These are phyloP conservation scores for Chimonanthus salicifolius DNA, from an alignment of 164 flowering plant species.

Conservation along the genomic window DNA sequence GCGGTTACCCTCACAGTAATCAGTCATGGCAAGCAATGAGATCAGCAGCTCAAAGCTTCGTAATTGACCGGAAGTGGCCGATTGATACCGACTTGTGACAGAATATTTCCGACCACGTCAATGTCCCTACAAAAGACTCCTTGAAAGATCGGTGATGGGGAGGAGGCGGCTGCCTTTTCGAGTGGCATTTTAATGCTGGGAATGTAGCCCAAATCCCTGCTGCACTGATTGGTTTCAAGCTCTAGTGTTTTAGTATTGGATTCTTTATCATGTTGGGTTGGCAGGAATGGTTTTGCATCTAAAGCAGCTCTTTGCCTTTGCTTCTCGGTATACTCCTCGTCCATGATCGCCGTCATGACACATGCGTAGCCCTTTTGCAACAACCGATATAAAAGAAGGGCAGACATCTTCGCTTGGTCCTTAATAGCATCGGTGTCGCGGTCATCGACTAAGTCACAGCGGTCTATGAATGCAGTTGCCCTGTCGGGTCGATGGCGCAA, in stretches of 20 bases:
- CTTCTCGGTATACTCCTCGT: constrained; percentile 68
- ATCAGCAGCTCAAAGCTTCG: constrained; percentile 86
- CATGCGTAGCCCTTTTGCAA: constrained; percentile 73
- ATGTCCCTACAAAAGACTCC: constrained; percentile 91
- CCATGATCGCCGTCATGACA: constrained; percentile 53
- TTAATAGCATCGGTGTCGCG: constrained; percentile 60
- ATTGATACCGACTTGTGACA: constrained; percentile 67
- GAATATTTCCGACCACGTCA: constrained; percentile 62
- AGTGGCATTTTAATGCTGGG: background rate
- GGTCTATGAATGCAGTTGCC: constrained; percentile 51
- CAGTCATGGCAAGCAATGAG: too few species aligned
- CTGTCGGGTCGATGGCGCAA: constrained; percentile 79
- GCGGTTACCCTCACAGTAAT: background rate
- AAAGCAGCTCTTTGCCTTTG: constrained; percentile 52
- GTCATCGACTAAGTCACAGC: constrained; percentile 72
- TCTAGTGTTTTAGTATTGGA: constrained; percentile 2
- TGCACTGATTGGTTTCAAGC: background rate
- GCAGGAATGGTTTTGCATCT: background rate
- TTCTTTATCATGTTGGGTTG: background rate
- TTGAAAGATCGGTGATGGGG: constrained; percentile 44
- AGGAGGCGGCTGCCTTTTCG: constrained; percentile 4
- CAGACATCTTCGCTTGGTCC: constrained; percentile 80
- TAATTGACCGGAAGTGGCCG: constrained; percentile 69
- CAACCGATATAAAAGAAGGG: constrained; percentile 68
- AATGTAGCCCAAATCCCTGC: background rate